Base-by-base conservation (phyloP, 2,329 filamentous ascomycete genomes). In the Penicillium sp. region DNA sequence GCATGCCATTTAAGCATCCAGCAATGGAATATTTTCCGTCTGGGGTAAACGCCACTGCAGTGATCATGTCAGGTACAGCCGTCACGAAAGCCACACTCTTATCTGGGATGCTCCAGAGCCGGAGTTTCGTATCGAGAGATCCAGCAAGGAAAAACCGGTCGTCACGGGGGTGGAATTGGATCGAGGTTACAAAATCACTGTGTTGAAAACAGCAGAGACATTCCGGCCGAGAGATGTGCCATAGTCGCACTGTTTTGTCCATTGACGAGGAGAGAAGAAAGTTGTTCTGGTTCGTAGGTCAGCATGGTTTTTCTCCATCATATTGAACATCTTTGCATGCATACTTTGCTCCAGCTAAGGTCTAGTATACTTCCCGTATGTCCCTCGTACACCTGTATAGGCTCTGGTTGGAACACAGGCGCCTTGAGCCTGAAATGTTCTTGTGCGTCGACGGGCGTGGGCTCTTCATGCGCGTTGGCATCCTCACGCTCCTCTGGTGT, bases 61-160 rank as follows among this genome's bases (percentile, higher is more conserved):
- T 99, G 58, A 97, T 91, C 72, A 97, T 88, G 62, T 97, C 92
- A 0, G 88, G 84, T 0, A 92, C 78, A 40, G 88, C 84, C 8
- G 82, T 87, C 60, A 87, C 87, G 68, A 86, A 97, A 0, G 92
- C 92, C 27, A 97, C 89, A n/a, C 82, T 85, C 70, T 95, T 97
- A 71, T 99, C 94, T 0, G 94, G 92, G 43, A 99, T 99, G 68
- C 91, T 97, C 94, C 94, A 99, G 2, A 99, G 76, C 14, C 94
- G 83, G 47, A 99, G 74, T 61, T 91, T 92, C 1, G 87, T 88
- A 69, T 99, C 94, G 7, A 97, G 80, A 1, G 91, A 96, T 8
- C 94, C 94, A 16, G 94, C 92, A 10, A 99, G 80, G 72, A 99
- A 99, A 77, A 99, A 99, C 0, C 94, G 87, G 70, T 99, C 94